Percentiles rank a stretch among this genome's conserved stretches.
These are phyloP conservation scores for Crassisporium funariophilum DNA, from an alignment of 768 basidiomycete species.

Conservation along the genomic window DNA sequence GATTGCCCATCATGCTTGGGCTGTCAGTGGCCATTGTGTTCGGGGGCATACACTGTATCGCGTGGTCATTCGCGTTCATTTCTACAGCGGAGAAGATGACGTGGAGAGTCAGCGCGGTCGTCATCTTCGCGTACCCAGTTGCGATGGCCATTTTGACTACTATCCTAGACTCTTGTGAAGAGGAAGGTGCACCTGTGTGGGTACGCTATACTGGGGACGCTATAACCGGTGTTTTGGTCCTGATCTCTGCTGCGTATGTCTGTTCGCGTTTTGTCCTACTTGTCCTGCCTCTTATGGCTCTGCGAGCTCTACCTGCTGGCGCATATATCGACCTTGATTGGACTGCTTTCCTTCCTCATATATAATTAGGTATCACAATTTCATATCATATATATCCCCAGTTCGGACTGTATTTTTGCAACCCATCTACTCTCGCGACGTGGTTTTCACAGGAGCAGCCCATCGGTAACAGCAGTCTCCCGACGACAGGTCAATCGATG, in stretches of 20 bases:
- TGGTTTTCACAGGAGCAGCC: no score
- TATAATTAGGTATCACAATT: no score
- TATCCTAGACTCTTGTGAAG: no score
- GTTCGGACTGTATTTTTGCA: no score
- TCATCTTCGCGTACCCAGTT: constrained; percentile 13
- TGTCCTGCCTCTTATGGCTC: constrained; percentile 12
- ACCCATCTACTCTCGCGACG: no score
- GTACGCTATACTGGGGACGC: no score
- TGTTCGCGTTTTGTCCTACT: constrained; percentile 12
- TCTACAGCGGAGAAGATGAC: constrained; percentile 17
- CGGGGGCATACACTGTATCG: constrained; percentile 15
- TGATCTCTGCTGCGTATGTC: constrained; percentile 16
- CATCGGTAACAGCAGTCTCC: no score
- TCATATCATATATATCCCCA: no score
- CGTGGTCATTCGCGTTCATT: constrained; percentile 30
- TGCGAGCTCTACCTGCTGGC: constrained; percentile 11
- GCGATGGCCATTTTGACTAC: neutral
- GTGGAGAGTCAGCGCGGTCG: constrained; percentile 25
- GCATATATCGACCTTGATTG: constrained; percentile 10
- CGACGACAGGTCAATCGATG: no score
- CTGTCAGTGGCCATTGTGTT: constrained; percentile 14
- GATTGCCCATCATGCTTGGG: neutral
- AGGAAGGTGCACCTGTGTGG: no score
- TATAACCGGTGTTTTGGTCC: no score
- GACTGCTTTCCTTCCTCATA: constrained; percentile 19